A percentile compares a stretch with the other conserved stretches of the same genome.
phyloP scores from a whole-genome alignment of 2,329 filamentous ascomycete genomes.

The Fusarium albidum region DNA sequence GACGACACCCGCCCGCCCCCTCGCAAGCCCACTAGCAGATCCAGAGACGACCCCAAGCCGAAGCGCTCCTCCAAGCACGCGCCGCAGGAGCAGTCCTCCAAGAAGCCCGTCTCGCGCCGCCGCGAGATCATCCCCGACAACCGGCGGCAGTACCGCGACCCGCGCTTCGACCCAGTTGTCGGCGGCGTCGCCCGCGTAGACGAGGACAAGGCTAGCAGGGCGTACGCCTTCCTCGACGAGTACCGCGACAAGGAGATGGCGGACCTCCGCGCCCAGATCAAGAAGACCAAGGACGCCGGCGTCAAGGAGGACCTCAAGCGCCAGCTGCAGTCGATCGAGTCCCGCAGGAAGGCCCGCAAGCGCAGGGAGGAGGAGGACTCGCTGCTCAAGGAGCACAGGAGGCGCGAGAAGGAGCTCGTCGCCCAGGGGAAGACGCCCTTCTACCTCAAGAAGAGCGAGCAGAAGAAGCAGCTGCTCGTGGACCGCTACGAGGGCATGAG shows the following conservation, averaged over 20 bases:
- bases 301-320: slow-evolving; percentile 77
- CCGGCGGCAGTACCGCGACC: slow-evolving; percentile 76
- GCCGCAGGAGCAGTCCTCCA: slow-evolving; percentile 82
- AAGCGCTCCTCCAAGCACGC: slow-evolving; percentile 82
- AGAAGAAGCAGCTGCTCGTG: slow-evolving; percentile 84
- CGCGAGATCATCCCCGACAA: slow-evolving; percentile 72
- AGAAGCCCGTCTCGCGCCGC: slow-evolving; percentile 81
- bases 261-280: slow-evolving; percentile 73
- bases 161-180: slow-evolving; percentile 80
- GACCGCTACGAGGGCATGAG: slow-evolving; percentile 86
- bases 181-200: slow-evolving; percentile 57
- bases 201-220: slow-evolving; percentile 68
- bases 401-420: slow-evolving; percentile 84
- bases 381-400: slow-evolving; percentile 77
- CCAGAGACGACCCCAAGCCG: slow-evolving; percentile 39
- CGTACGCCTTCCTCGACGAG: slow-evolving; percentile 88
- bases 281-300: slow-evolving; percentile 68
- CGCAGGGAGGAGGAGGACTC: slow-evolving; percentile 74
- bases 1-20: slow-evolving; percentile 38
- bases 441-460: slow-evolving; percentile 90
- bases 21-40: slow-evolving; percentile 49
- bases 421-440: slow-evolving; percentile 91
- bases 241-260: slow-evolving; percentile 87
- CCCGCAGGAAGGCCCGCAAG: slow-evolving; percentile 74
- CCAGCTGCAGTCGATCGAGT: slow-evolving; percentile 80